A percentile compares a stretch with the other conserved stretches of the same genome.
Conservation (phyloP, 176 grass and related monocot genomes). For the Triticum monococcum region DNA sequence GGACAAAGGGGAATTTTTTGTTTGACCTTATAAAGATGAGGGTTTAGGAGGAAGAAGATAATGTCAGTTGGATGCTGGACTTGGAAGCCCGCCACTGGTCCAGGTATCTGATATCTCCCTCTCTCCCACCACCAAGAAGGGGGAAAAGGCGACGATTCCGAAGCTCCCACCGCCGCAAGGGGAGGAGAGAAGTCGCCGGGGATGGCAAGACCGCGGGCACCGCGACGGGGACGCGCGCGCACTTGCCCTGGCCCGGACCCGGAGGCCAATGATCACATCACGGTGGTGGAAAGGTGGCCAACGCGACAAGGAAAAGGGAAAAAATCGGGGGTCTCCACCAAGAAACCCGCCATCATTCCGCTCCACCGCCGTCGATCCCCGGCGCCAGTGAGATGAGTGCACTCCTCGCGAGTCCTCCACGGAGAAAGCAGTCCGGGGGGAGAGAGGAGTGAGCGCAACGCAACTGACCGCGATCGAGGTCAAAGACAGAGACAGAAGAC, state of each 20-base stretch:
- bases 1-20: not conserved
- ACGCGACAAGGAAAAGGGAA: not conserved
- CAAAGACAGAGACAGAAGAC: conserved; percentile 1
- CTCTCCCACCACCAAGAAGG: not conserved
- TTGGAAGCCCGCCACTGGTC: conserved; percentile 38
- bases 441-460: conserved; percentile 47
- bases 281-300: conserved; percentile 1
- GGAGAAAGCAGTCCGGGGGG: conserved; percentile 23
- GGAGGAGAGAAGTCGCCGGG: not conserved
- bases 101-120: not conserved
- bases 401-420: conserved; percentile 41
- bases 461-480: conserved; percentile 25
- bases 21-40: conserved; percentile 21
- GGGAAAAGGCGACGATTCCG: not conserved
- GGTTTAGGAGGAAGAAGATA: conserved; percentile 6
- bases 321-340: conserved; percentile 16
- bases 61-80: conserved; percentile 37
- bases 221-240: not conserved
- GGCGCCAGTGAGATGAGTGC: conserved; percentile 34
- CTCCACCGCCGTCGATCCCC: not conserved
- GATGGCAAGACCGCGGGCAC: conserved; percentile 17
- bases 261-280: conserved; percentile 40
- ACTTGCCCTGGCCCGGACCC: conserved; percentile 16
- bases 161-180: conserved; percentile 13
- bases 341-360: conserved; percentile 49